These are phyloP conservation scores for Neonectria hederae DNA, from an alignment of 2,329 filamentous ascomycete genomes.

Conservation along the genomic window DNA sequence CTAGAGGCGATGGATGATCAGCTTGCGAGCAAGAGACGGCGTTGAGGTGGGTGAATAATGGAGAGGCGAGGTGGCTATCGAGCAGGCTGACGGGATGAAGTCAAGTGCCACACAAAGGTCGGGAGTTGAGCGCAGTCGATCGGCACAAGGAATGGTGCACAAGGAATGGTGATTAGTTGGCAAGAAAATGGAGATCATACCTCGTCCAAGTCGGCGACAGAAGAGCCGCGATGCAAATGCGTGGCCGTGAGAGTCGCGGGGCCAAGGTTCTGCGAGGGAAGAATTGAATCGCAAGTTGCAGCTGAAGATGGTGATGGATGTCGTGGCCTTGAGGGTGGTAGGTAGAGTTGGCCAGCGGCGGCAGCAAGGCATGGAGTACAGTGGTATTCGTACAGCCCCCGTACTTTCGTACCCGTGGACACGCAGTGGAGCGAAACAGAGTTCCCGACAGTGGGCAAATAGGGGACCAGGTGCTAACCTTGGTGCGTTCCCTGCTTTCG, in stretches of 20 bases:
- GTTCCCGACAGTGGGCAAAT: neutral
- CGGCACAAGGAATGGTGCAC: neutral
- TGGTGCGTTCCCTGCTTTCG: neutral
- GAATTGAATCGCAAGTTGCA: neutral
- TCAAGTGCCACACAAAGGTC: neutral
- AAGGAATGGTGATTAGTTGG: neutral
- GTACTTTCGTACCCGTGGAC: neutral
- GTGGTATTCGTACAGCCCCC: neutral
- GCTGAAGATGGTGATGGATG: conserved; percentile 25
- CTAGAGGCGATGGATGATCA: conserved; percentile 17
- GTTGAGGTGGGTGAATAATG: conserved; percentile 4
- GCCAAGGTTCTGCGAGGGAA: neutral
- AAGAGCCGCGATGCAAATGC: conserved; percentile 2
- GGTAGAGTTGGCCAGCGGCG: conserved; percentile 4
- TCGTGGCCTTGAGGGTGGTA: conserved; percentile 35
- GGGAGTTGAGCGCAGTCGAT: conserved; percentile 10
- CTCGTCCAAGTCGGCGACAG: conserved; percentile 18
- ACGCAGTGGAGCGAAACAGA: neutral
- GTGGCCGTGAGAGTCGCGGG: neutral
- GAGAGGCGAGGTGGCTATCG: conserved; percentile 25
- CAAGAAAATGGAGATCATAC: conserved; percentile 25
- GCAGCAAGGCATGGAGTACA: neutral
- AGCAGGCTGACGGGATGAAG: conserved; percentile 14
- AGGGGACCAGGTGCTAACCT: neutral
- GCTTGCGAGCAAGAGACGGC: conserved; percentile 2